Evolutionary conservation across 2,329 filamentous ascomycete species (phyloP).

Genomic region (Magnaporthiopsis poae): DNA sequence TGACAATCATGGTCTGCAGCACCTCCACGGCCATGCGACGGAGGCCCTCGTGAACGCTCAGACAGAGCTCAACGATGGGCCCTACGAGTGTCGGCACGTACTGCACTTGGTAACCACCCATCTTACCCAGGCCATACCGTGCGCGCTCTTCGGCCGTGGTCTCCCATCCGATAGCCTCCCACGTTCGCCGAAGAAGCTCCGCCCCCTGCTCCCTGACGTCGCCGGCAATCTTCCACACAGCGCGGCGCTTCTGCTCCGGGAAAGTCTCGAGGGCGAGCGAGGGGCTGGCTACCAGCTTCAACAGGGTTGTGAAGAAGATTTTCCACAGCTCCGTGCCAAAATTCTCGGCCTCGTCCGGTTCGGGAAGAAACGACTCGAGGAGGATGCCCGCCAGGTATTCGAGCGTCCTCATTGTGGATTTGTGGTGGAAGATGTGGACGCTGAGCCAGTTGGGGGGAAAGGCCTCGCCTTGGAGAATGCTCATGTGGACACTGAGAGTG

Average conservation of each 20-base stretch:
- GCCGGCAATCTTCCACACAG: constrained; percentile 97
- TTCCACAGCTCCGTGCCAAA: constrained; percentile 96
- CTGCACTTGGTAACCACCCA: constrained; percentile 96
- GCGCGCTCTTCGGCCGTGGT: constrained; percentile 67
- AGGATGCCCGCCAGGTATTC: constrained; percentile 73
- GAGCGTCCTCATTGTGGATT: constrained; percentile 75
- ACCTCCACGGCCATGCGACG: constrained; percentile 85
- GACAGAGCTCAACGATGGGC: constrained; percentile 83
- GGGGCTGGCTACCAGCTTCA: constrained; percentile 81
- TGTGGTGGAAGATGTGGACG: constrained; percentile 84
- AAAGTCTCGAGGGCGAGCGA: constrained; percentile 88
- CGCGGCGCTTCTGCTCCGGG: constrained; percentile 87
- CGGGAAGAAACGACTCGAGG: constrained; percentile 72
- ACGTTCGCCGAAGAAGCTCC: constrained; percentile 71
- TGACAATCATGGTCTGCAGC: constrained; percentile 94
- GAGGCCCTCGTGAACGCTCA: constrained; percentile 88
- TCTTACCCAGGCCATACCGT: constrained; percentile 67
- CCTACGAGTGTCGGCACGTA: constrained; percentile 88
- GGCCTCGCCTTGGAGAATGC: constrained; percentile 77
- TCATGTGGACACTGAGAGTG: constrained; percentile 74
- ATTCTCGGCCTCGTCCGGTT: constrained; percentile 79
- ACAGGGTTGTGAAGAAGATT: constrained; percentile 76
- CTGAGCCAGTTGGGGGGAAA: constrained; percentile 88
- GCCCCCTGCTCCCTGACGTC: constrained; percentile 90
- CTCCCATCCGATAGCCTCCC: constrained; percentile 97